Conservation (phyloP, 306 rosid species). For the Betula pendula region DNA sequence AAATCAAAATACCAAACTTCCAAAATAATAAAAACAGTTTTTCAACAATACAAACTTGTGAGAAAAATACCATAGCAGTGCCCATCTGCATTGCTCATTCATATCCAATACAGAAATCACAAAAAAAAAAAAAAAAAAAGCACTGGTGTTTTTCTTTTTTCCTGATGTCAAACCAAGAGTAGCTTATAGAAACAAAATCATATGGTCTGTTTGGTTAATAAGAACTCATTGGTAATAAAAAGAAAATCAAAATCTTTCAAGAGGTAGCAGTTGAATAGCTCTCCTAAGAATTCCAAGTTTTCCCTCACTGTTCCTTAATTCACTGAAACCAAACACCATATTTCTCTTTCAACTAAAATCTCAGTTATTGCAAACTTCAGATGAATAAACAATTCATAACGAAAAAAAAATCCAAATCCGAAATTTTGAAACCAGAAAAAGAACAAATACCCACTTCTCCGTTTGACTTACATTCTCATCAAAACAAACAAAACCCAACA, state of each 20-base stretch:
- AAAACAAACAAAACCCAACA: conserved; percentile 1
- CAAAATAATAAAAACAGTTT: conserved; percentile 26
- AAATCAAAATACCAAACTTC: conserved; percentile 23
- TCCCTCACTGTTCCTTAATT: conserved; percentile 10
- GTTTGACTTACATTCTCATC: background rate
- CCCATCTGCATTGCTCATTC: background rate
- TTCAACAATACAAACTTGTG: background rate
- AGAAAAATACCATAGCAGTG: background rate
- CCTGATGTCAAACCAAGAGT: background rate
- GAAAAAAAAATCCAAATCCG: background rate
- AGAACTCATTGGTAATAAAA: background rate
- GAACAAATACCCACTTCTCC: conserved; percentile 21
- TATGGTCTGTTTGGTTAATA: conserved; percentile 3
- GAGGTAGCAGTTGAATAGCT: conserved; percentile 13
- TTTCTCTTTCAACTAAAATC: conserved; percentile 24
- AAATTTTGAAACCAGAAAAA: conserved; percentile 7
- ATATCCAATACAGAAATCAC: conserved; percentile 29
- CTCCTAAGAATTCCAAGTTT: conserved; percentile 12
- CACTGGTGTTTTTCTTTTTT: background rate
- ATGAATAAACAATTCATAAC: conserved; percentile 17
- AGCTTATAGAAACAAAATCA: background rate
- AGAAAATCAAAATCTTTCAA: conserved; percentile 14
- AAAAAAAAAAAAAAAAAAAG: background rate
- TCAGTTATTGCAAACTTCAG: conserved; percentile 20
- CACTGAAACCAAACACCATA: conserved; percentile 29